A percentile compares a stretch with the other conserved stretches of the same genome.
Conservation (phyloP, 73 alveolate genomes). For the Tetrahymena borealis region DNA sequence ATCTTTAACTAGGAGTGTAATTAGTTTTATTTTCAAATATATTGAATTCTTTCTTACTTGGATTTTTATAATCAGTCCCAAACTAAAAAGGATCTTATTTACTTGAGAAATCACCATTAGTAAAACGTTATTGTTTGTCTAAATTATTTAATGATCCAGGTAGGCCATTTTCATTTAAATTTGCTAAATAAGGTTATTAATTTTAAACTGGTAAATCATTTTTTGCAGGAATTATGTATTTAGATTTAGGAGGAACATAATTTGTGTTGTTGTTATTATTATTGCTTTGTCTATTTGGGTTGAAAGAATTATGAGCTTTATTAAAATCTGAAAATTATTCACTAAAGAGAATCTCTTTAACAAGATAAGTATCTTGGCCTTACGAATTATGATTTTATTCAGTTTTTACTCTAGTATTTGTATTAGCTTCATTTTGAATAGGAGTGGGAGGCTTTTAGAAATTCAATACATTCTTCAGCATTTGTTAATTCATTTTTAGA, state of each 20-base stretch:
- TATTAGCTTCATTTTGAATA: not conserved
- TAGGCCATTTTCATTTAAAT: not conserved
- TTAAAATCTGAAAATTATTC: too few species aligned
- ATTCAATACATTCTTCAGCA: not conserved
- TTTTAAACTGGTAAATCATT: not conserved
- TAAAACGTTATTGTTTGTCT: not conserved
- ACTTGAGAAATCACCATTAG: too few species aligned
- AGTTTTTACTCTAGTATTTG: not conserved
- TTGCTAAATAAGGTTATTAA: not conserved
- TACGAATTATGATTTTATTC: not conserved
- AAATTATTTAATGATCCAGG: not conserved
- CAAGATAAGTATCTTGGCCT: not conserved
- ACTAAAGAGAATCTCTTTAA: not conserved
- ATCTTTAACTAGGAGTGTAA: not conserved
- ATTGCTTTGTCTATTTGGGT: not conserved
- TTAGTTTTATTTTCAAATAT: not conserved
- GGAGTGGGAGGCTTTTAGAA: not conserved
- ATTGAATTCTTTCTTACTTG: not conserved
- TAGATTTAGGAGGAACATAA: not conserved
- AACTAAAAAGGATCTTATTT: too few species aligned
- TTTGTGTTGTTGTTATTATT: too few species aligned
- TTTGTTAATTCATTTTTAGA: not conserved
- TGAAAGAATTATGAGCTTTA: not conserved
- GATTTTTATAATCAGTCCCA: too few species aligned
- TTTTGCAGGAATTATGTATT: not conserved